Evolutionary conservation across 2,329 filamentous ascomycete genomes (phyloP).

Genomic region (Penicillium sp.): DNA sequence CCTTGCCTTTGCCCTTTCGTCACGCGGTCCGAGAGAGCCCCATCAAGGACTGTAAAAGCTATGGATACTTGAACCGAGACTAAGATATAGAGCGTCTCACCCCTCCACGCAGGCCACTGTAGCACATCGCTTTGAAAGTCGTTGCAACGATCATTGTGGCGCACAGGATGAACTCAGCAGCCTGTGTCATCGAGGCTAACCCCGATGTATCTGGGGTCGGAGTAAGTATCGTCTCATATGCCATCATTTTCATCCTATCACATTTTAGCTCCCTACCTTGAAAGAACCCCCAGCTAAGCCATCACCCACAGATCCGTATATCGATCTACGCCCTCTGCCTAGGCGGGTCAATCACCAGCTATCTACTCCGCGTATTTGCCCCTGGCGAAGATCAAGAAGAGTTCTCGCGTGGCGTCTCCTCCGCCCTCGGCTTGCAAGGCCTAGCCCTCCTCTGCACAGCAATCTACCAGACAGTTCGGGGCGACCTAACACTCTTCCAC

Average conservation of each 20-base stretch:
- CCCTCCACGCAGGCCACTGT: neutral
- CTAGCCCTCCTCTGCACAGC: slow-evolving; percentile 21
- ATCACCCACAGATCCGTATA: slow-evolving; percentile 13
- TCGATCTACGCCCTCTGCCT: slow-evolving; percentile 20
- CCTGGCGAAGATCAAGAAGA: slow-evolving; percentile 18
- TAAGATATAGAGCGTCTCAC: neutral
- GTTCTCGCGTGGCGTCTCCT: slow-evolving; percentile 17
- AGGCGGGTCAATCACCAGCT: slow-evolving; percentile 16
- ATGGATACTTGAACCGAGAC: neutral
- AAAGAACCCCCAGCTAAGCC: neutral
- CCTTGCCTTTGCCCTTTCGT: neutral
- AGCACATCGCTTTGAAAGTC: neutral
- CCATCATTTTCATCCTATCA: neutral
- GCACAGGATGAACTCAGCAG: slow-evolving; percentile 14
- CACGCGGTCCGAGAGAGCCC: neutral
- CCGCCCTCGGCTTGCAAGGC: slow-evolving; percentile 18
- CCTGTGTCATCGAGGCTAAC: slow-evolving; percentile 16
- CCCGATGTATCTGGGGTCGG: slow-evolving; percentile 16
- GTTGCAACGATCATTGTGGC: neutral
- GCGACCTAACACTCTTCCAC: slow-evolving; percentile 20
- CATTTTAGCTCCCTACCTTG: neutral
- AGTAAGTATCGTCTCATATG: slow-evolving; percentile 7
- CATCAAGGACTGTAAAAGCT: no score
- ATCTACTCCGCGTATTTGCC: slow-evolving; percentile 14
- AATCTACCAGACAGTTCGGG: slow-evolving; percentile 18